phyloP scores from a whole-genome alignment of 192 early-diverging fungal species.

The Piromyces sp. region DNA sequence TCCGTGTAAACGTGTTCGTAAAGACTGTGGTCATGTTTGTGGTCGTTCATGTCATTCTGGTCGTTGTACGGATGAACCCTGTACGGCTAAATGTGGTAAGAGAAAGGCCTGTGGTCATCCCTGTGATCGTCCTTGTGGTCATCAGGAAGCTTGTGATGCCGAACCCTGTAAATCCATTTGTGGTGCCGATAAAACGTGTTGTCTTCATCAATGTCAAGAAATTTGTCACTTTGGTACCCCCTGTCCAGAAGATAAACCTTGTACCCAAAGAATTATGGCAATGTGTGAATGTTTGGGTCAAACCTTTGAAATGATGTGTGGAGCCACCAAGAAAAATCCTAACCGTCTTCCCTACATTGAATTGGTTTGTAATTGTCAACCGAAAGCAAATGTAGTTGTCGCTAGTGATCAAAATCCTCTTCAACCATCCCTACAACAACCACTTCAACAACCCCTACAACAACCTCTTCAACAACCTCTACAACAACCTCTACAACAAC shows the following conservation, averaged over 20 bases:
- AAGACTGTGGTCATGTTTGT: constrained; percentile 58
- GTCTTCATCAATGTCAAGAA: constrained; percentile 62
- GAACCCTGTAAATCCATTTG: constrained; percentile 47
- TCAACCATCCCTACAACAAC: too few relatives aligned
- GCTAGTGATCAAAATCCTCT: too few relatives aligned
- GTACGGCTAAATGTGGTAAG: not conserved
- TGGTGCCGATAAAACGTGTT: constrained; percentile 49
- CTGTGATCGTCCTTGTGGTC: not conserved
- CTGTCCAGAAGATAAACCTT: constrained; percentile 62
- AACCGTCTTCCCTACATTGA: constrained; percentile 3
- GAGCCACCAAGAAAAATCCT: constrained; percentile 25
- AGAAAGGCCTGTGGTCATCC: not conserved
- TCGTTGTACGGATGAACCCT: constrained; percentile 34
- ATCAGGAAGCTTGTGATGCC: not conserved
- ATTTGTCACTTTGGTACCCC: constrained; percentile 57
- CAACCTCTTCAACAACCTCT: too few relatives aligned
- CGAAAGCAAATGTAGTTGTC: too few relatives aligned
- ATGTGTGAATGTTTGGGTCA: constrained; percentile 62
- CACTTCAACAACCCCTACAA: too few relatives aligned
- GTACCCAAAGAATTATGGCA: constrained; percentile 31
- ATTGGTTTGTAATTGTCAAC: not conserved
- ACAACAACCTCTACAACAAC: too few relatives aligned
- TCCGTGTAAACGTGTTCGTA: not conserved
- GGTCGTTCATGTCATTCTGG: constrained; percentile 63
- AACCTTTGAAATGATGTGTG: constrained; percentile 43